Conservation (phyloP, 768 basidiomycete genomes). For the Lentinus brumalis region DNA sequence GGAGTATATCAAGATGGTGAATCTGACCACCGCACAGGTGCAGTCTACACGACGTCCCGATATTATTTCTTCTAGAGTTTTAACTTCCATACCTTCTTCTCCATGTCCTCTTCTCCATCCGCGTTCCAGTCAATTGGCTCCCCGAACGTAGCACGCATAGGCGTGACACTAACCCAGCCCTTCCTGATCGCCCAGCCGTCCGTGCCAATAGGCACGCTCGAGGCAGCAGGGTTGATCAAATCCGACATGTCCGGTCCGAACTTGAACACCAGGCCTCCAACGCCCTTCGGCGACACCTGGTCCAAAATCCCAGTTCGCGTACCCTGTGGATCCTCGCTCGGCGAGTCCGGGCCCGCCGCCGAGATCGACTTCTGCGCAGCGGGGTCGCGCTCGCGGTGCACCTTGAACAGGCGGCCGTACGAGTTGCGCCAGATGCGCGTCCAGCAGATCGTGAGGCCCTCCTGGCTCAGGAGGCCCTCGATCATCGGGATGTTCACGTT, state of each 20-base stretch:
- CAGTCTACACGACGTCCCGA: not conserved
- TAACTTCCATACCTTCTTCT: conserved; percentile 55
- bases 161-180: conserved; percentile 76
- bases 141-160: conserved; percentile 73
- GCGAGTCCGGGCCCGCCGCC: conserved; percentile 48
- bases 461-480: conserved; percentile 56
- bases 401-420: conserved; percentile 80
- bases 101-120: conserved; percentile 33
- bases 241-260: conserved; percentile 74
- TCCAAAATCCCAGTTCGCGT: conserved; percentile 11
- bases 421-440: conserved; percentile 84
- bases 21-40: not conserved
- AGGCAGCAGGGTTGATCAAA: conserved; percentile 61
- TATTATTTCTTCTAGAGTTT: conserved; percentile 44
- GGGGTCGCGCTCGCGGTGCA: conserved; percentile 33
- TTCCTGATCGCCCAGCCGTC: conserved; percentile 81
- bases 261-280: conserved; percentile 61
- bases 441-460: conserved; percentile 73
- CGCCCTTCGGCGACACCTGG: conserved; percentile 22
- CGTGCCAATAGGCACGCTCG: conserved; percentile 69
- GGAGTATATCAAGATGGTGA: not conserved
- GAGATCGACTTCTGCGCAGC: conserved; percentile 30
- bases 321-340: conserved; percentile 26
- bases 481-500: conserved; percentile 88
- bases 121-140: conserved; percentile 46